A percentile compares a stretch with the other conserved stretches of the same genome.
phyloP scores from a whole-genome alignment of 305 asterid species.

The Fraxinus xanthoxyloides region DNA sequence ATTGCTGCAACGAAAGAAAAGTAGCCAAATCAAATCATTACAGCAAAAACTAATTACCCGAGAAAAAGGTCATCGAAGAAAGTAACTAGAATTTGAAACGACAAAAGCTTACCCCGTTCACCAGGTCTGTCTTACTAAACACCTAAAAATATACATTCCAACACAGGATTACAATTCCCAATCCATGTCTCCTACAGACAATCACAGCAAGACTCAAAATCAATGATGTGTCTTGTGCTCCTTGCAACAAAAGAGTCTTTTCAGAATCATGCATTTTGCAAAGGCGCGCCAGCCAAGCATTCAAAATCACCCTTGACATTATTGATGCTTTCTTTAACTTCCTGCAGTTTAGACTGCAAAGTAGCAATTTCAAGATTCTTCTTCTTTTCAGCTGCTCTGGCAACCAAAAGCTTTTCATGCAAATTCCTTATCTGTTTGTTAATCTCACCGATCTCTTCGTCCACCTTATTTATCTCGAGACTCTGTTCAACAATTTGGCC shows the following conservation, averaged over 20 bases:
- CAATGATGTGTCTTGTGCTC: neutral
- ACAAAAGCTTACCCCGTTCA: neutral
- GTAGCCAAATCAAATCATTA: neutral
- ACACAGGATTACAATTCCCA: neutral
- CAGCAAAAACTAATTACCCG: neutral
- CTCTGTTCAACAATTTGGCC: constrained; percentile 27
- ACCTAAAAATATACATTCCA: neutral
- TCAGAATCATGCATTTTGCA: neutral
- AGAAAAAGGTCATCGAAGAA: neutral
- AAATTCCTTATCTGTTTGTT: constrained; percentile 40
- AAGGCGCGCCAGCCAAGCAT: neutral
- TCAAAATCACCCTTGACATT: constrained; percentile 22
- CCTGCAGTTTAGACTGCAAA: constrained; percentile 33
- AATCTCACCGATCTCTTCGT: constrained; percentile 42
- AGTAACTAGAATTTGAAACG: neutral
- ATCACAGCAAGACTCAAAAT: constrained; percentile 3
- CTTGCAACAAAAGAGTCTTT: neutral
- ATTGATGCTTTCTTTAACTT: constrained; percentile 26
- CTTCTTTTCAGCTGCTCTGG: constrained; percentile 26
- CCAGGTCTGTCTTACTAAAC: neutral
- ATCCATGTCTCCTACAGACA: neutral
- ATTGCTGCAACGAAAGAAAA: neutral
- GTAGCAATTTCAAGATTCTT: constrained; percentile 35
- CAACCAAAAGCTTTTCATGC: constrained; percentile 38
- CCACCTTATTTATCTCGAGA: constrained; percentile 27